Percentiles rank a stretch among this genome's conserved stretches.
Conservation (phyloP, 225 moss, liverwort and hornwort genomes). For the Climacium dendroides region DNA sequence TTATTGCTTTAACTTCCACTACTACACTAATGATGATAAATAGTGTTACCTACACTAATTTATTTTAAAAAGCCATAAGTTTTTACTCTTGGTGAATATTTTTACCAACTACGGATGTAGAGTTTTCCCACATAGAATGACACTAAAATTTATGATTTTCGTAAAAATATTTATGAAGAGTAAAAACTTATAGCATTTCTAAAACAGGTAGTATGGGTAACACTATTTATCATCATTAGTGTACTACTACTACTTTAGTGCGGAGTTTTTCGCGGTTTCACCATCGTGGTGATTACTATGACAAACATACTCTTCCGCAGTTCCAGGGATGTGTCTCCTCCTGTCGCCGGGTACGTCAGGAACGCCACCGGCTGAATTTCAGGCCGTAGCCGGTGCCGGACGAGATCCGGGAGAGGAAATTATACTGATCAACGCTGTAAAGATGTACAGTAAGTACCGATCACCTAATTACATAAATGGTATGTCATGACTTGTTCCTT, state of each 20-base stretch:
- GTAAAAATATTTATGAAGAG: no score
- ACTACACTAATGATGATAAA: no score
- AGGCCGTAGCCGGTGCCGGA: constrained; percentile 18
- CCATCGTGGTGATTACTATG: not conserved
- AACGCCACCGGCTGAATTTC: constrained; percentile 14
- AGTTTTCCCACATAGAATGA: no score
- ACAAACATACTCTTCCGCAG: not conserved
- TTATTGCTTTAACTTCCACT: not conserved
- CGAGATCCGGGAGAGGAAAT: not conserved
- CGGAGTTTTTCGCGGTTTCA: not conserved
- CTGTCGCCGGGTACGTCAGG: constrained; percentile 8
- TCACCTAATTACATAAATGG: constrained; percentile 14
- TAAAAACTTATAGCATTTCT: no score
- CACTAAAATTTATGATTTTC: no score
- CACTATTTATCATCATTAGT: no score
- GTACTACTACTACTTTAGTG: not conserved
- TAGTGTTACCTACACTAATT: no score
- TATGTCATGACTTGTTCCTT: not conserved
- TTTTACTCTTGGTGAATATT: no score
- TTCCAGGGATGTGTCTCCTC: constrained; percentile 23
- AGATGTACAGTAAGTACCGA: constrained; percentile 8
- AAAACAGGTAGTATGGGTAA: no score
- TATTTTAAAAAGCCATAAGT: no score
- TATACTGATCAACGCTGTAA: constrained; percentile 5
- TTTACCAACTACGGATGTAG: no score